Base-by-base conservation (phyloP, 164 flowering plant species). In the Piper betle region DNA sequence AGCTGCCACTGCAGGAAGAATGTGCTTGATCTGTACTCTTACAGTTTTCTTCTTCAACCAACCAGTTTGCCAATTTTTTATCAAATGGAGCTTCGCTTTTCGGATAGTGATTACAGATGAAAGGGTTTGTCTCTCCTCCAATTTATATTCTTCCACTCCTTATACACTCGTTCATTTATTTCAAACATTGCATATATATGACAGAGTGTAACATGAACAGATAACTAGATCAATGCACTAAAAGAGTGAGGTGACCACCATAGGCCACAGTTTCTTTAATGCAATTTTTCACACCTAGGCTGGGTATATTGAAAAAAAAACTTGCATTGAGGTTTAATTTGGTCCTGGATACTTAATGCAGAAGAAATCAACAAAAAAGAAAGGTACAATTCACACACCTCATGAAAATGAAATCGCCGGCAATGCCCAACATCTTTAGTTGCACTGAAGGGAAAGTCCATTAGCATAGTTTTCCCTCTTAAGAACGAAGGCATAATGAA, bases 1-100 rank as follows among this genome's bases (percentile, higher is more conserved):
- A 64, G 89, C 98, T 53, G 98, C 98, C 54, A 93, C 97, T 67
- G 84, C 91, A 64, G 92, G 97, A 78, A 93, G 98, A 77, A 93
- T 89, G 73, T 93, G 78, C 74, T 87, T 80, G 82, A 87, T 68
- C 65, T 81, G 89, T 52, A 81, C 67, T 55, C 75, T 87, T 84
- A 62, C 83, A 93, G 60, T 73, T 81, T 75, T 93, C 98, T 84
- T 93, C 96, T 46, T 77, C 82, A 72, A 82, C 85, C 67, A 93
- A 53, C 98, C 98, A 93, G 69, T 93, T 92, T 75, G 84, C 89
- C 57, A 87, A 82, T 71, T 84, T 87, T 41, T 70, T 68, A 74
- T 93, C 98, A 67, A 93, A 78, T 4, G 96, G 92, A 93, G 96
- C 66, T 78, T 87, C 78, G 68, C 78, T 65, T 89, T 79, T 97